Conservation (phyloP, 2,329 filamentous ascomycete genomes). For the Hansfordia pulvinata region DNA sequence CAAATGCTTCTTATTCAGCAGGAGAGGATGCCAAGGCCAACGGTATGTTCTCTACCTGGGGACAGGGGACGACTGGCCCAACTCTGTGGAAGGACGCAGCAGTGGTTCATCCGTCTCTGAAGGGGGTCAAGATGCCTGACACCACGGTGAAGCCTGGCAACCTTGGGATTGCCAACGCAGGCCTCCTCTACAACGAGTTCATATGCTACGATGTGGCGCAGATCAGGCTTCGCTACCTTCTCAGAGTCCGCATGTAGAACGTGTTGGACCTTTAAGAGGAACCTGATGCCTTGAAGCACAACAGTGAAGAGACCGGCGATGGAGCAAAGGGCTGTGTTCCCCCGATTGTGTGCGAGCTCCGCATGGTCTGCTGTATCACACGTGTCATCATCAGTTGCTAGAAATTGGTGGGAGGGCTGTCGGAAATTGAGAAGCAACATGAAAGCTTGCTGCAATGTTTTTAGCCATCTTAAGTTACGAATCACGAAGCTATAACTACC, state of each 20-base stretch:
- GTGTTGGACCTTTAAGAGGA: no score
- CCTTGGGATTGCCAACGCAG: constrained; percentile 30
- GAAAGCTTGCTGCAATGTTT: no score
- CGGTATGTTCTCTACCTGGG: constrained; percentile 55
- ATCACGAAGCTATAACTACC: no score
- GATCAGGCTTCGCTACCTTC: constrained; percentile 55
- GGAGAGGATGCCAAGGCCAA: constrained; percentile 45
- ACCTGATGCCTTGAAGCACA: no score
- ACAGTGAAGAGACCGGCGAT: no score
- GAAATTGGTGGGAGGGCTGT: no score
- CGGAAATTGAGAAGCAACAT: no score
- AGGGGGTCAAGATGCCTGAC: constrained; percentile 57
- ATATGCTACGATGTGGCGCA: constrained; percentile 59
- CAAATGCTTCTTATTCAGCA: constrained; percentile 43
- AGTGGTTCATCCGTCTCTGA: constrained; percentile 47
- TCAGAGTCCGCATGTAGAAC: constrained; percentile 49
- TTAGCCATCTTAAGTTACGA: no score
- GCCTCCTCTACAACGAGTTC: constrained; percentile 58
- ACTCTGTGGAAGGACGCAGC: constrained; percentile 62
- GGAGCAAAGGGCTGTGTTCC: no score
- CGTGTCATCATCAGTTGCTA: no score
- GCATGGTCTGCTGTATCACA: no score
- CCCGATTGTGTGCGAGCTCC: no score
- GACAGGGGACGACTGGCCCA: constrained; percentile 52
- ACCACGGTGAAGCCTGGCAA: constrained; percentile 26